Evolutionary conservation across 1,139 yeast species (phyloP), one percentile per base, ranked within the genome.

Genomic region (Geotrichum restrictum): DNA sequence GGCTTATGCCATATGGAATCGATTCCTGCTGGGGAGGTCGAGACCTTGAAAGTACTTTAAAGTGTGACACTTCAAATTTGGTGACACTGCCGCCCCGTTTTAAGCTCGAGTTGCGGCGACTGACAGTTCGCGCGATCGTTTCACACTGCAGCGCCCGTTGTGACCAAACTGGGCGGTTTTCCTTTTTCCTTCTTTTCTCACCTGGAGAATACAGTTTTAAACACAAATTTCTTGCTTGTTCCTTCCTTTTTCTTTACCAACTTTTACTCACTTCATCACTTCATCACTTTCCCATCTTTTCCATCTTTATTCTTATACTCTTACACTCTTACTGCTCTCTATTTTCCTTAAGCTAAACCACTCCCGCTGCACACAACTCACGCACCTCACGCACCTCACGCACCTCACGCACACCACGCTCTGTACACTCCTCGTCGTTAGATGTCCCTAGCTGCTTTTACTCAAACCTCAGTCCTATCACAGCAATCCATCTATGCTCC

Each of bases 401-500:
- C n/a, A n/a, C n/a, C n/a, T n/a, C n/a, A n/a, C n/a, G n/a, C n/a
- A n/a, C n/a, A 31, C 34, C n/a, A 31, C n/a, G n/a, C n/a, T 31
- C 11, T 31, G n/a, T 3, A 6, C 29, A 33, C 14, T 18, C 18
- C 34, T 14, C 21, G 45, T 19, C 22, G 34, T 43, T 43, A 43
- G 33, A 32, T 43, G 39, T 16, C 29, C 37, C 16, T 18, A 4
- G 41, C 21, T 36, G 34, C 16, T 27, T 16, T 19, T 21, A 45
- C 49, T 21, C 43, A 24, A 29, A 14, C 33, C 39, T 16, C 45
- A n/a, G 7, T 27, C 3, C 29, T 14, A 34, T 29, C 27, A 6
- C 21, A 18, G 16, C 18, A 36, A 37, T 19, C 13, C 39, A 48
- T 36, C 39, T 24, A 50, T 50, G 53, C 42, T 50, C 21, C 46